Evolutionary conservation across 1,284 basidiomycete genomes (phyloP), one percentile per base, ranked within the genome.

Genomic region (Neonothopanus nambi): DNA sequence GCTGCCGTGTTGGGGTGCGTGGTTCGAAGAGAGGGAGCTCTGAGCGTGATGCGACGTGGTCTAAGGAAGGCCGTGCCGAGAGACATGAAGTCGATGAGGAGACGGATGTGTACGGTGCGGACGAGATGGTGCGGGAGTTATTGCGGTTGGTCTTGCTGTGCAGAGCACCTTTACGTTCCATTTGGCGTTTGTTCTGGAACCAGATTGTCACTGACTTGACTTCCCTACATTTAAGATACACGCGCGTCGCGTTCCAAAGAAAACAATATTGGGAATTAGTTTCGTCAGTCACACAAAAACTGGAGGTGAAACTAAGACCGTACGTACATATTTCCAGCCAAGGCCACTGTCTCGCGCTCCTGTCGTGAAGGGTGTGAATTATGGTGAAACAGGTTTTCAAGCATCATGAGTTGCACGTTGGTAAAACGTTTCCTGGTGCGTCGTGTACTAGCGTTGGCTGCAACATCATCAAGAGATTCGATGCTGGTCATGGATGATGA

Each of bases 181-280:
- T 85, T 66, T 90, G 87, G 9, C 87, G 83, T 68, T 88, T 89
- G 67, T 90, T 90, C 67, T 89, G 87, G 71, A 90, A 89, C 87
- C 87, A 90, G 47, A 89, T 85, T 3, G 86, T 90, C 20, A 90
- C 87, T 1, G 85, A 86, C 61, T 88, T 88, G 33, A 81, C 76
- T 68, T 89, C 87, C 77, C 87, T 90, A 60, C 15, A 42, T 7
- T 6, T 11, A 43, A 48, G 36, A 47, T 13, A 33, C 13, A 33
- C 38, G 44, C 43, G 45, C 40, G 13, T 23, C n/a, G 41, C 21
- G 41, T 20, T 23, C 13, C 17, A 26, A 11, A 13, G 8, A 42
- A 23, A 13, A 20, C 51, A 55, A 41, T 48, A 42, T 18, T 8
- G 24, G 20, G 41, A 43, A 45, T 17, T n/a, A 30, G 18, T 28